Base-by-base conservation (phyloP, 768 basidiomycete genomes). In the Lentinula edodes region DNA sequence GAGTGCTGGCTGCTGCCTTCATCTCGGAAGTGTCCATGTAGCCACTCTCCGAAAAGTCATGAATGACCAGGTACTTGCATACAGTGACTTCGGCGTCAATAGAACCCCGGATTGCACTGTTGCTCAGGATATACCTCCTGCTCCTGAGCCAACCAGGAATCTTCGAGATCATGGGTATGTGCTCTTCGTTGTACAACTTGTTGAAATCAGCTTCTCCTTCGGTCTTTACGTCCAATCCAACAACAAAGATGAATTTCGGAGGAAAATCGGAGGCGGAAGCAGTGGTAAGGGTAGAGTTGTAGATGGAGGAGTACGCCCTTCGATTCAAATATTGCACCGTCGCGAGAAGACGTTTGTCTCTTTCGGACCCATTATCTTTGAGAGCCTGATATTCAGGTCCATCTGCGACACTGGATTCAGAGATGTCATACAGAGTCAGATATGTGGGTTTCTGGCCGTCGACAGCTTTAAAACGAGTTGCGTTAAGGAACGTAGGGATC, bases 121-220 rank as follows among this genome's bases (percentile, higher is more conserved):
- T 63, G 38, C 68, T 52, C 8, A 75, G 64, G 51, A 63, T 67
- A 62, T 67, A 75, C n/a, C 70, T 60, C 54, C 74, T 64, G 16
- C 64, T 63, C 34, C 73, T 64, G 35, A 66, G 60, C 67, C 71
- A 78, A 16, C 75, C 74, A 28, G 70, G 70, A 2, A 70, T 61
- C 58, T 69, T 69, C 28, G 70, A 54, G 8, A 75, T 58, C 52
- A 70, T 60, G 4, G 63, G 66, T 56, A 76, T 66, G 46, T 76
- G 74, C 50, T 75, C 74, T 42, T 72, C 73, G 16, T 74, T 66
- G 61, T 76, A 76, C 70, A 72, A 76, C 48, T 60, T 67, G 56
- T 71, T 68, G 28, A 72, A 58, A 2, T 73, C 73, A 8, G 64
- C 65, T 42, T 73, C 72, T 15, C 57, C 64, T 32, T 69, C 67